Conservation (phyloP, 768 basidiomycete species). For the Amanita muscaria region DNA sequence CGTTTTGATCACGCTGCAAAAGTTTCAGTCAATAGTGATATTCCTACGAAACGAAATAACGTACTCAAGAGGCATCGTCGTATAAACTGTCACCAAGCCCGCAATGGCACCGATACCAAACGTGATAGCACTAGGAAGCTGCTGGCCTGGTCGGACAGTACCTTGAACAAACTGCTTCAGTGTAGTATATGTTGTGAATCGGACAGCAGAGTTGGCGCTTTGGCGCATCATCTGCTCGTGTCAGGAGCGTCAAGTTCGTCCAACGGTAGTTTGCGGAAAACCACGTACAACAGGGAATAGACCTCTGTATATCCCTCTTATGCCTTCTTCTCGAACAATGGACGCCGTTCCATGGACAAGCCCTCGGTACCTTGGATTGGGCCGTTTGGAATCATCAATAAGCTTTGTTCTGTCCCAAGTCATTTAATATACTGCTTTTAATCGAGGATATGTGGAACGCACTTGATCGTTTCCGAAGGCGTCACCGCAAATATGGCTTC, state of each 20-base stretch:
- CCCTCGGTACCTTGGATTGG: constrained; percentile 79
- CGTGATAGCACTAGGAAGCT: constrained; percentile 78
- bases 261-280: background rate
- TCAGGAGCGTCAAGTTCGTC: background rate
- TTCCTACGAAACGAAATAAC: constrained; percentile 15
- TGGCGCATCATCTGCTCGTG: constrained; percentile 82
- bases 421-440: constrained; percentile 35
- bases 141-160: constrained; percentile 66
- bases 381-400: constrained; percentile 86
- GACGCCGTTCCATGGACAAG: constrained; percentile 73
- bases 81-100: constrained; percentile 90
- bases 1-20: constrained; percentile 84
- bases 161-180: constrained; percentile 91
- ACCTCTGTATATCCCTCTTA: constrained; percentile 81
- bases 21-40: background rate
- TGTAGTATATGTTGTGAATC: constrained; percentile 92
- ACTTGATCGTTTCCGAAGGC: constrained; percentile 99
- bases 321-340: constrained; percentile 81
- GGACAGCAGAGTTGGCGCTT: constrained; percentile 93
- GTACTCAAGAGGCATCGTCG: constrained; percentile 79
- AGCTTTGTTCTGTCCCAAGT: constrained; percentile 72
- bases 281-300: constrained; percentile 83
- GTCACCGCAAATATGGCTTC: constrained; percentile 95
- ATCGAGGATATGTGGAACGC: constrained; percentile 68
- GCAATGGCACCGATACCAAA: constrained; percentile 93